phyloP scores from a whole-genome alignment of 2,329 filamentous ascomycete genomes.

The Microdochium paspali region DNA sequence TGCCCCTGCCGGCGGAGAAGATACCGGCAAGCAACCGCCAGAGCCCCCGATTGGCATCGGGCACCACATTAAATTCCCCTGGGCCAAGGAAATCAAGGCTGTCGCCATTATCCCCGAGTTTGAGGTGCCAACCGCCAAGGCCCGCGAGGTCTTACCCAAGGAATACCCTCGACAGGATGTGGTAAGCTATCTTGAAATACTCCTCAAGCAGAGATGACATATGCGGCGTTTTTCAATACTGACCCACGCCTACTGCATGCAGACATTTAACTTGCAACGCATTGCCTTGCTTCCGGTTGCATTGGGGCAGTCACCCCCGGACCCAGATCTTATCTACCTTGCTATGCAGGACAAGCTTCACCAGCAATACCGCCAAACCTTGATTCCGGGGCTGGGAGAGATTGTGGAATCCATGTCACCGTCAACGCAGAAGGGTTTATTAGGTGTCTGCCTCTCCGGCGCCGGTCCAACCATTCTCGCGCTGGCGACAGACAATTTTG shows the following conservation, averaged over 20 bases:
- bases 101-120: constrained; percentile 95
- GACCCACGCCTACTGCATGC: neutral
- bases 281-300: constrained; percentile 86
- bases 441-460: constrained; percentile 91
- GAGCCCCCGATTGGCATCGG: constrained; percentile 88
- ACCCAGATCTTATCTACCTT: constrained; percentile 88
- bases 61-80: constrained; percentile 91
- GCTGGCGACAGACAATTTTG: constrained; percentile 82
- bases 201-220: neutral
- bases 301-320: constrained; percentile 79
- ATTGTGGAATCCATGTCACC: constrained; percentile 90
- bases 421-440: constrained; percentile 72
- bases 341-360: constrained; percentile 99
- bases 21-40: constrained; percentile 80
- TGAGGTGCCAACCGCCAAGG: constrained; percentile 88
- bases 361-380: constrained; percentile 84
- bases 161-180: constrained; percentile 75
- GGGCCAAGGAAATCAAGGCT: constrained; percentile 92
- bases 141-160: constrained; percentile 73
- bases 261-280: constrained; percentile 87
- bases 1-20: constrained; percentile 78
- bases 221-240: too few relatives aligned
- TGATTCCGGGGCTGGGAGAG: constrained; percentile 86
- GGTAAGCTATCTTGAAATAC: constrained; percentile 38
- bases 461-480: constrained; percentile 93